These are phyloP conservation scores for Beta vulgaris DNA, from an alignment of 148 eudicot genomes.

Conservation along the genomic window DNA sequence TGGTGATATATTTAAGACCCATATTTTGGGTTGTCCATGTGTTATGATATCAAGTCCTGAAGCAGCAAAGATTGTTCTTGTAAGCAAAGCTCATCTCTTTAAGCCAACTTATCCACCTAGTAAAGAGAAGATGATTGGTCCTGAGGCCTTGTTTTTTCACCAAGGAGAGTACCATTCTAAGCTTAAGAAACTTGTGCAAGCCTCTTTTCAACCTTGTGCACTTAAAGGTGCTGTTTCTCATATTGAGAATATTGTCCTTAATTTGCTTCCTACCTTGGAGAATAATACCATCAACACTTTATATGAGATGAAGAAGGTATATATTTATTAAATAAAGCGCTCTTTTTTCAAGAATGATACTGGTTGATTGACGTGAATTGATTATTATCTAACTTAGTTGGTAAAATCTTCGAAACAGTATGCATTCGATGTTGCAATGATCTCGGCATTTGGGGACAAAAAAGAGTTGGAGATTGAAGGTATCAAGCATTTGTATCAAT, in stretches of 20 bases:
- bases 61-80: constrained; percentile 62
- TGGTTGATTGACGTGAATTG: neutral
- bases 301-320: constrained; percentile 82
- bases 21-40: constrained; percentile 91
- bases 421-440: constrained; percentile 85
- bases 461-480: constrained; percentile 49
- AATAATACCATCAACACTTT: constrained; percentile 50
- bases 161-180: constrained; percentile 70
- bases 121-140: constrained; percentile 79
- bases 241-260: constrained; percentile 58
- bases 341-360: neutral
- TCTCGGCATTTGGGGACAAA: constrained; percentile 62
- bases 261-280: constrained; percentile 56
- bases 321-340: neutral
- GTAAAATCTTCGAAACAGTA: constrained; percentile 36
- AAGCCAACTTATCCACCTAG: constrained; percentile 91
- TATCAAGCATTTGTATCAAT: constrained; percentile 51
- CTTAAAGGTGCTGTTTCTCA: constrained; percentile 37
- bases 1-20: constrained; percentile 76
- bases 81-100: constrained; percentile 66
- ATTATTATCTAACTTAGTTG: neutral
- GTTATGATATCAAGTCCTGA: constrained; percentile 95
- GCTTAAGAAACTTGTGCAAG: constrained; percentile 59
- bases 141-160: constrained; percentile 80
- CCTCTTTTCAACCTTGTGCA: constrained; percentile 55